These are phyloP conservation scores for Lepiota brunneoincarnata DNA, from an alignment of 768 basidiomycete genomes.

Conservation along the genomic window DNA sequence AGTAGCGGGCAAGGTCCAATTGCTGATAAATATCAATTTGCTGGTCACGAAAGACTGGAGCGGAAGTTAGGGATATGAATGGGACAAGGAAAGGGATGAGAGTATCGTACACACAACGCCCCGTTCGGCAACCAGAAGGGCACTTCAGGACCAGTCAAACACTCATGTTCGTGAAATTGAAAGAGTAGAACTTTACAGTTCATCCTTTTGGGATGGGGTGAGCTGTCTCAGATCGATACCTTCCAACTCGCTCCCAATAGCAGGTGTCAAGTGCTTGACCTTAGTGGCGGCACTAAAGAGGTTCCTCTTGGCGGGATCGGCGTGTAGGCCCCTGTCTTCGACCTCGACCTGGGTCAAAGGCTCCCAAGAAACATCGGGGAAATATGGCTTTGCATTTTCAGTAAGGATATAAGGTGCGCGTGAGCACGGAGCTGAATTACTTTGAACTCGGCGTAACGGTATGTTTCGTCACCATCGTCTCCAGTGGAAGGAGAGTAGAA, in stretches of 20 bases:
- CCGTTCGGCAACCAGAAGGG: constrained; percentile 71
- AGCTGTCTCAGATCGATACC: constrained; percentile 75
- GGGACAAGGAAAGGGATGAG: not conserved
- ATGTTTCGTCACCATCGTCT: constrained; percentile 48
- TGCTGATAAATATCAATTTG: constrained; percentile 66
- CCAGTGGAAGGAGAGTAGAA: constrained; percentile 64
- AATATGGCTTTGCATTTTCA: constrained; percentile 46
- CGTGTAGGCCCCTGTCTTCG: constrained; percentile 62
- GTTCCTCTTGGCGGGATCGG: constrained; percentile 67
- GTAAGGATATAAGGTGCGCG: not conserved
- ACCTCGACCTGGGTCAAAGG: constrained; percentile 59
- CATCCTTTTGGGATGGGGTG: constrained; percentile 68
- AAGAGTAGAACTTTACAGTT: constrained; percentile 53
- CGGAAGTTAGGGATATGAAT: not conserved
- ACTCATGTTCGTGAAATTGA: not conserved
- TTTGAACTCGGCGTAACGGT: constrained; percentile 59
- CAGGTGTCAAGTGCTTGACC: constrained; percentile 65
- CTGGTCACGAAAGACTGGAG: constrained; percentile 72
- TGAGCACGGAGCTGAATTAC: constrained; percentile 33
- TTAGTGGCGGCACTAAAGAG: constrained; percentile 64
- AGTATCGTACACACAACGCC: constrained; percentile 66
- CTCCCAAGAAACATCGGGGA: constrained; percentile 63
- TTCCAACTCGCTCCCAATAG: constrained; percentile 71
- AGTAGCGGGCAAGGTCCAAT: constrained; percentile 68
- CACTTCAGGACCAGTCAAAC: constrained; percentile 35